Conservation (phyloP, 2,329 filamentous ascomycete genomes). For the Fusarium irregulare region DNA sequence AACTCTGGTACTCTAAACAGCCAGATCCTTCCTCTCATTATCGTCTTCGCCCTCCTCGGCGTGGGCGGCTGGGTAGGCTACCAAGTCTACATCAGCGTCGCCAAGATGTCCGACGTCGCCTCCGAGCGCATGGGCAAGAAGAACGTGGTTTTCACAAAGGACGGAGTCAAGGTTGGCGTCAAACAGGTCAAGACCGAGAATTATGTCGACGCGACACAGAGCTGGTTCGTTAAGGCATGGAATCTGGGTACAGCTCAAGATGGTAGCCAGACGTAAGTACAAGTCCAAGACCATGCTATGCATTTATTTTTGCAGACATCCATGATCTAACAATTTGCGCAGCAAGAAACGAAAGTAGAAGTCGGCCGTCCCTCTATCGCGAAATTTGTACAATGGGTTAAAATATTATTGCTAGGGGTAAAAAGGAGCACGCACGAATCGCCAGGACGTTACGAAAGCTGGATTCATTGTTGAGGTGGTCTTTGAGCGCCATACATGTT, state of each 20-base stretch:
- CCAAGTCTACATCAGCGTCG: constrained; percentile 76
- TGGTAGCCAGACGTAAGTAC: constrained; percentile 34
- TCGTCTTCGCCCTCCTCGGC: constrained; percentile 72
- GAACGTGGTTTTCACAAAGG: constrained; percentile 80
- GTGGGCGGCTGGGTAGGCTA: constrained; percentile 74
- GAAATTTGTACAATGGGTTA: constrained; percentile 1
- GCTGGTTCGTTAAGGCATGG: constrained; percentile 74
- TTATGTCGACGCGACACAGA: constrained; percentile 80
- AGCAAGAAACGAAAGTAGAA: constrained; percentile 44
- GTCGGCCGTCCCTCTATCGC: neutral
- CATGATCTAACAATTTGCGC: constrained; percentile 17
- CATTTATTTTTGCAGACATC: neutral
- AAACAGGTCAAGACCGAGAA: constrained; percentile 75
- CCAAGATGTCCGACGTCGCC: constrained; percentile 73
- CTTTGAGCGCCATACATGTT: neutral
- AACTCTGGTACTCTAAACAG: constrained; percentile 49
- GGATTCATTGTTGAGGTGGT: neutral
- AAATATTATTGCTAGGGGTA: neutral
- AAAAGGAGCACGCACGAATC: constrained; percentile 6
- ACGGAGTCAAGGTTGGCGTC: constrained; percentile 77
- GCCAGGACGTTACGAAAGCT: neutral
- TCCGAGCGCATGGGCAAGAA: constrained; percentile 78
- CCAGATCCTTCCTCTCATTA: constrained; percentile 73
- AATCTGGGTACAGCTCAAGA: constrained; percentile 60
- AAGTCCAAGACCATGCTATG: neutral